phyloP scores from a whole-genome alignment of 805 yeast genomes.

The Groenewaldozyma salmanticensis region DNA sequence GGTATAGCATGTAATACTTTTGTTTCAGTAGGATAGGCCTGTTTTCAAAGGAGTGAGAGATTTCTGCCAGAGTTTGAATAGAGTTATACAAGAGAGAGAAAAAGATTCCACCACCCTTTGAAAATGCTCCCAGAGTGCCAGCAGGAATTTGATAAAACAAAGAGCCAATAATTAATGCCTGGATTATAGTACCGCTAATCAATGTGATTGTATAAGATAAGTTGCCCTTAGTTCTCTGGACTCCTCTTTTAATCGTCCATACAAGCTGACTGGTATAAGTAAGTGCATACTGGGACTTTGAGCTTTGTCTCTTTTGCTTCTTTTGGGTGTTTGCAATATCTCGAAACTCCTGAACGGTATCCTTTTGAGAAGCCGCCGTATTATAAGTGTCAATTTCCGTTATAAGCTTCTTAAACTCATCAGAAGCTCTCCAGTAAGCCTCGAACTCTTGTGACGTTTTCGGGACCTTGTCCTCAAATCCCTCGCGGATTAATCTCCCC shows the following conservation, averaged over 20 bases:
- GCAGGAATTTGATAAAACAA: constrained; percentile 45
- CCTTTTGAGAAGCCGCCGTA: constrained; percentile 21
- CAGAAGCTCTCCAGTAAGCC: constrained; percentile 45
- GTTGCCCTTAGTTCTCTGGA: constrained; percentile 50
- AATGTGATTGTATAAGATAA: constrained; percentile 39
- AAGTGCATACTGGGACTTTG: constrained; percentile 35
- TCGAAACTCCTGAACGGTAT: constrained; percentile 29
- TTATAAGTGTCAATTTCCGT: constrained; percentile 39
- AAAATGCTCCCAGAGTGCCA: constrained; percentile 46
- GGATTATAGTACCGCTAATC: constrained; percentile 39
- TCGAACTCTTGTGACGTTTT: constrained; percentile 53
- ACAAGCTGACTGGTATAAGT: constrained; percentile 40
- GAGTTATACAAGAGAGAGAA: constrained; percentile 54
- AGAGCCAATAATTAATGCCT: constrained; percentile 57
- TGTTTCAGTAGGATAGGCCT: constrained; percentile 63
- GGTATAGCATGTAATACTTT: constrained; percentile 59
- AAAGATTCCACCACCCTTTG: constrained; percentile 55
- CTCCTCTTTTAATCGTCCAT: constrained; percentile 42
- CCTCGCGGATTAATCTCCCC: constrained; percentile 43
- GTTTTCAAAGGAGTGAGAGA: constrained; percentile 36
- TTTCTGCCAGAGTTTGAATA: constrained; percentile 50
- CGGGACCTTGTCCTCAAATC: constrained; percentile 47
- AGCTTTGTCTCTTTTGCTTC: constrained; percentile 31
- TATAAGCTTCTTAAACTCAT: constrained; percentile 33
- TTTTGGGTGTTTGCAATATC: constrained; percentile 24